Base-by-base conservation (phyloP, 768 basidiomycete species). In the Suillus subluteus region DNA sequence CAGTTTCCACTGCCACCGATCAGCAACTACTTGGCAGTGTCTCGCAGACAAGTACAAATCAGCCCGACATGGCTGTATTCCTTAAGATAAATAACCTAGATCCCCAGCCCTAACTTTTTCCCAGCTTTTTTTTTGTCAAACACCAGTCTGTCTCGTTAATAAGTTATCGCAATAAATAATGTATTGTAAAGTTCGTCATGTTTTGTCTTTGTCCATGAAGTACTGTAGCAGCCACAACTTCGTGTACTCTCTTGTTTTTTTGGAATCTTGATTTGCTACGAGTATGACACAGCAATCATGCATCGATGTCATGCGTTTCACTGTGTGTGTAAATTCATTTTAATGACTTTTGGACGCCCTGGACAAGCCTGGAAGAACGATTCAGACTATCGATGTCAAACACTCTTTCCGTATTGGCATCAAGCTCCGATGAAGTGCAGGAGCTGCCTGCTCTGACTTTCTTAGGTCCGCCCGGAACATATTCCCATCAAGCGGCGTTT, bases 381-480 rank as follows among this genome's bases (percentile, higher is more conserved):
- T 40, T 11, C 12, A 40, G 32, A 40, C 40, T 30, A 59, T 58
- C 58, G 23, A 59, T 59, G 58, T 40, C 23, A 41, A 12, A 41
- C 40, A 40, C 38, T 9, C 23, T 38, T 40, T 40, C 58, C 16
- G 9, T 38, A 40, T 41, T 41, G n/a, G 12, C 58, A 26, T 52
- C 68, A 18, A 58, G 55, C n/a, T 35, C 70, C 41, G 56, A 59
- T 64, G 74, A 30, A 54, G 52, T 30, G 4, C 52, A 54, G 16
- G 26, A 30, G 3, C 4, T 66, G 50, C 73, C 74, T 7, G 70
- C 62, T 46, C 63, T 92, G 26, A 85, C 86, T 61, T 85, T 87
- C 72, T 79, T 92, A 50, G 91, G 91, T 9, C 91, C 91, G 37
- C 78, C 82, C 55, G 91, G 91, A 38, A 92, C 91, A 43, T 91